A percentile compares a stretch with the other conserved stretches of the same genome.
Evolutionary conservation across 768 basidiomycete species (phyloP).

Genomic region (Kwoniella sp.): DNA sequence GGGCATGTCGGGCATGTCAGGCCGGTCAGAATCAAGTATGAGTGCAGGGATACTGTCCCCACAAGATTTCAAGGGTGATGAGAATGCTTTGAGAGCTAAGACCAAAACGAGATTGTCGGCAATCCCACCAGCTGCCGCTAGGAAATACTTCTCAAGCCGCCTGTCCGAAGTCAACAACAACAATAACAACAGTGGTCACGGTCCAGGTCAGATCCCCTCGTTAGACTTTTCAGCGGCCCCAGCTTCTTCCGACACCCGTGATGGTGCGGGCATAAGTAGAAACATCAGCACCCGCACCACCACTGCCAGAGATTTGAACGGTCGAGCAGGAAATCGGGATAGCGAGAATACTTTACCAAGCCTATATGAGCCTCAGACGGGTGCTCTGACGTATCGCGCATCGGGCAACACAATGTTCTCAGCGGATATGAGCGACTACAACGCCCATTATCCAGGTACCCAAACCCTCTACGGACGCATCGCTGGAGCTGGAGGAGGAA

Average conservation of each 20-base stretch:
- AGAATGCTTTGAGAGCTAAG: not conserved
- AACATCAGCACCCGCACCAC: not conserved
- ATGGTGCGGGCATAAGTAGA: not conserved
- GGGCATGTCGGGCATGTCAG: not conserved
- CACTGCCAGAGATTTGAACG: not conserved
- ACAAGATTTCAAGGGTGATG: not conserved
- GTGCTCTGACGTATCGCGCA: slow-evolving; percentile 14
- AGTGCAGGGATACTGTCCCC: not conserved
- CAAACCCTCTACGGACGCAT: not conserved
- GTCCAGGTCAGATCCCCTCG: not conserved
- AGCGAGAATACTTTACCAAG: slow-evolving; percentile 22
- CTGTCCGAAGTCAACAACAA: not conserved
- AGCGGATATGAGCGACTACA: not conserved
- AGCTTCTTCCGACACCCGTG: not conserved
- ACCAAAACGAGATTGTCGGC: not conserved
- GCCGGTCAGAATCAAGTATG: not conserved
- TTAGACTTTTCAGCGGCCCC: not conserved
- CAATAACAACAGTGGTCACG: not conserved
- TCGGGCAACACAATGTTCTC: slow-evolving; percentile 1
- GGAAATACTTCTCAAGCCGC: not conserved
- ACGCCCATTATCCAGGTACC: not conserved
- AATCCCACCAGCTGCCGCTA: not conserved
- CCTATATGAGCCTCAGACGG: slow-evolving; percentile 32
- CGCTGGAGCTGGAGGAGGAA: not conserved
- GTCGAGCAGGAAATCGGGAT: slow-evolving; percentile 1